These are phyloP conservation scores for Cryoendolithus antarcticus DNA, from an alignment of 2,329 filamentous ascomycete genomes.

Conservation along the genomic window DNA sequence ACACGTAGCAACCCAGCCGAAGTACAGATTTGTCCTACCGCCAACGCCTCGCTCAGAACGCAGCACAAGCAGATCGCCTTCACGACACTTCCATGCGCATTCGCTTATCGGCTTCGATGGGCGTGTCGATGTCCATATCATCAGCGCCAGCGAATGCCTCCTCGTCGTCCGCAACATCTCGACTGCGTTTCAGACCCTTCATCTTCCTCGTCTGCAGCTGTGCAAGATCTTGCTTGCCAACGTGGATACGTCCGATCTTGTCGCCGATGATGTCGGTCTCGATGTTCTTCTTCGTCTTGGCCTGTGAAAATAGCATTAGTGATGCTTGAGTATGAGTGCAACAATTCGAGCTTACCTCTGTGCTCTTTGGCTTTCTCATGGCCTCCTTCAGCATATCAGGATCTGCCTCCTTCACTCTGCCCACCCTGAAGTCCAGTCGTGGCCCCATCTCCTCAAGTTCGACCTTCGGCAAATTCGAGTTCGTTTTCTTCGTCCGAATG, in stretches of 20 bases:
- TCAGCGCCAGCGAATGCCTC: conserved; percentile 17
- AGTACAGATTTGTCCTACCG: not conserved
- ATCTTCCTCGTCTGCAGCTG: conserved; percentile 94
- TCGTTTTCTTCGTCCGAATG: conserved; percentile 73
- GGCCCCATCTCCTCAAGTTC: conserved; percentile 95
- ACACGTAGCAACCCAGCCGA: no score
- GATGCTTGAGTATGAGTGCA: not conserved
- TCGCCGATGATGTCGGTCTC: conserved; percentile 84
- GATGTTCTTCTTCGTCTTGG: conserved; percentile 87
- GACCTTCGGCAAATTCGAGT: conserved; percentile 66
- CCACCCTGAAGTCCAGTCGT: conserved; percentile 80
- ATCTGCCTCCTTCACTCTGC: conserved; percentile 68
- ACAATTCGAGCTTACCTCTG: conserved; percentile 43
- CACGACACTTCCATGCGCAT: conserved; percentile 12
- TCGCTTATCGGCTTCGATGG: conserved; percentile 13
- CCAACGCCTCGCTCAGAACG: conserved; percentile 14
- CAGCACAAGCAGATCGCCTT: conserved; percentile 6
- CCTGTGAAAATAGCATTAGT: conserved; percentile 23
- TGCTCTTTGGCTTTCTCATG: conserved; percentile 68
- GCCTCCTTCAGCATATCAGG: conserved; percentile 74
- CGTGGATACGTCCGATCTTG: conserved; percentile 86
- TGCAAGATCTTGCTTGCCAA: conserved; percentile 78
- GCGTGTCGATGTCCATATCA: conserved; percentile 6
- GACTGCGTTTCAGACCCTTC: conserved; percentile 88
- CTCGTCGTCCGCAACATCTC: conserved; percentile 48